Base-by-base conservation (phyloP, 805 yeast species). In the Sugiyamaella valdiviana region DNA sequence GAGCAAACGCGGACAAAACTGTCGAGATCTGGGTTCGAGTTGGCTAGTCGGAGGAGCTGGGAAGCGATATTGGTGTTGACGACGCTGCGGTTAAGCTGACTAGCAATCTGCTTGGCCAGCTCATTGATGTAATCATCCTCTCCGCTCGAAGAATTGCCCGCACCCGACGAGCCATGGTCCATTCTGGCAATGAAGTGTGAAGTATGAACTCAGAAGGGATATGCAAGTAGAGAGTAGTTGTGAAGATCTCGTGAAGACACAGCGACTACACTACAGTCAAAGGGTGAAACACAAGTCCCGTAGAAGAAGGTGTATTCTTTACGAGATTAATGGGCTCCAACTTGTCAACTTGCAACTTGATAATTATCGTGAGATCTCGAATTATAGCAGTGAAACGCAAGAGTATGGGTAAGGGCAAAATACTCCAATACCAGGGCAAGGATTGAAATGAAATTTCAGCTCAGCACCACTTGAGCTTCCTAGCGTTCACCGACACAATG, bases 1-100 rank as follows among this genome's bases (percentile, higher is more conserved):
- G 20, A 24, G 45, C 64, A 59, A 2, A 60, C 56, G 0, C 36
- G 39, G 4, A 50, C 44, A 46, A 63, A 63, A 5, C 44, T 46
- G 10, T 39, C 50, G 3, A 41, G 39, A 23, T 42, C 38, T 6
- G 45, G 23, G 23, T 46, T 50, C 7, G 23, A 36, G 24, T 49
- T 40, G 12, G 61, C 60, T 23, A 61, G 35, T 4, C 46, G 40
- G 15, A 57, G 16, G 7, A 61, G 48, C 29, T 52, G 56, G 3
- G 24, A 17, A 5, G 59, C 59, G 20, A 61, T 45, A 15, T 36
- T 49, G 15, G 45, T 51, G 46, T 55, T 57, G 9, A 53, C 51
- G 6, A 50, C 44, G n/a, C 45, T 44, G 12, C 58, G 38, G 36
- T 55, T 55, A 35, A 60, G 53, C 48, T 60, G 58, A 24, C 44